Conservation (phyloP, 2,329 filamentous ascomycete genomes). For the Neofusicoccum umdonicola region DNA sequence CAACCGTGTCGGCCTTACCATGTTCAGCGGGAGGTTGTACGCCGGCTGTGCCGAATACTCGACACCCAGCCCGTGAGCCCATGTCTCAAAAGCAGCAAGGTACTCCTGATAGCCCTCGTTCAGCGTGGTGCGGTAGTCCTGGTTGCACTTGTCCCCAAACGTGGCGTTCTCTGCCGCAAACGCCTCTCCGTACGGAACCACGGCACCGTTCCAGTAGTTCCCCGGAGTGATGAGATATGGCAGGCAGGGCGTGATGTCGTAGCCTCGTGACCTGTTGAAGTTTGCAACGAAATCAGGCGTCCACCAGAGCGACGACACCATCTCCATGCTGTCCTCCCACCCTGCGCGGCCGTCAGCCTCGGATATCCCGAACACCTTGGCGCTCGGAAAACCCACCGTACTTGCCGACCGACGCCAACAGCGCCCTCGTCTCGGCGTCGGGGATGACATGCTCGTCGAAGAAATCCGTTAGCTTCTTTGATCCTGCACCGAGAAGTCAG, state of each 20-base stretch:
- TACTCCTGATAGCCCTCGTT: slow-evolving; percentile 32
- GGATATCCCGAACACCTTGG: background rate
- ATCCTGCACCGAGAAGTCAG: background rate
- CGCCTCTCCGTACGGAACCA: slow-evolving; percentile 19
- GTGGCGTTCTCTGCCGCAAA: slow-evolving; percentile 19
- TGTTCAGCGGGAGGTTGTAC: slow-evolving; percentile 37
- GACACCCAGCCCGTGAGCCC: slow-evolving; percentile 25
- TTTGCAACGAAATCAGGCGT: slow-evolving; percentile 25
- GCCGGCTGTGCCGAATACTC: slow-evolving; percentile 32
- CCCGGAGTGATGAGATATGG: slow-evolving; percentile 27
- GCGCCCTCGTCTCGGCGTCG: slow-evolving; percentile 19
- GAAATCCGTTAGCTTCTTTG: slow-evolving; percentile 28
- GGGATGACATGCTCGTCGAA: slow-evolving; percentile 32
- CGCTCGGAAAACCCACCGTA: slow-evolving; percentile 23
- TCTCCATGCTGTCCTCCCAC: slow-evolving; percentile 37
- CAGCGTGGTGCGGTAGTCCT: slow-evolving; percentile 31
- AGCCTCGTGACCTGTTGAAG: slow-evolving; percentile 27
- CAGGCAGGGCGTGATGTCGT: slow-evolving; percentile 30
- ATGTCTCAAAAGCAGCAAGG: slow-evolving; percentile 26
- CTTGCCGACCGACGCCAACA: slow-evolving; percentile 27
- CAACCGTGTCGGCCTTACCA: slow-evolving; percentile 20
- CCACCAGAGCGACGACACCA: slow-evolving; percentile 26
- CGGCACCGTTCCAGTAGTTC: slow-evolving; percentile 19
- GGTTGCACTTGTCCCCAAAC: slow-evolving; percentile 21
- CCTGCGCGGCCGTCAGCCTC: slow-evolving; percentile 14